Evolutionary conservation across 1,139 yeast species (phyloP).

Genomic region (Taiozyma sp.): DNA sequence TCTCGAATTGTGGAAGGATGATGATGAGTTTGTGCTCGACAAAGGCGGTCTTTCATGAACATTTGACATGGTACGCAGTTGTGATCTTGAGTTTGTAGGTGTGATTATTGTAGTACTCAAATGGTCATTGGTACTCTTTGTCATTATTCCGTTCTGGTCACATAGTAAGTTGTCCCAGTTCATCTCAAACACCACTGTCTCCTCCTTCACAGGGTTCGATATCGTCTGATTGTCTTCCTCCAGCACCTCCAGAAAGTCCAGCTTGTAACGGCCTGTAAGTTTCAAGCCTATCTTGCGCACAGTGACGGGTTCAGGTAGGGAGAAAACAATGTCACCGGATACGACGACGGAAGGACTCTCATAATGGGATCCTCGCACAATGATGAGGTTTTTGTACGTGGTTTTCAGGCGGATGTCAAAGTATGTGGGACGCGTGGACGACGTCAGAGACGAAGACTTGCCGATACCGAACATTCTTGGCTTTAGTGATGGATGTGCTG

Average conservation of each 20-base stretch:
- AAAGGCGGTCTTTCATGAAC: not conserved
- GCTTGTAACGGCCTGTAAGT: slow-evolving; percentile 48
- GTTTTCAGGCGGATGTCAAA: slow-evolving; percentile 39
- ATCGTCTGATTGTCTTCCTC: slow-evolving; percentile 32
- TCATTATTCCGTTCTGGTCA: slow-evolving; percentile 40
- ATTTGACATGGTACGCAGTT: not conserved
- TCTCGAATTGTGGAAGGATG: not conserved
- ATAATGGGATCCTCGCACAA: slow-evolving; percentile 53
- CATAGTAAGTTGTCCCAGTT: slow-evolving; percentile 58
- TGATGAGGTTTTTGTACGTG: slow-evolving; percentile 46
- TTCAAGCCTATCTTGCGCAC: slow-evolving; percentile 43
- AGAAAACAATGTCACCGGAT: slow-evolving; percentile 53
- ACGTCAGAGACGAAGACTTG: slow-evolving; percentile 7
- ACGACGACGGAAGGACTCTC: slow-evolving; percentile 52
- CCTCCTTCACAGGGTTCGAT: slow-evolving; percentile 46
- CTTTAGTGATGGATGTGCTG: not conserved
- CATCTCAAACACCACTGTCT: slow-evolving; percentile 44
- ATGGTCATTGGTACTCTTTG: slow-evolving; percentile 39
- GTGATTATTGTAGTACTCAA: not conserved
- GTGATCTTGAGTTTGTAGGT: not conserved
- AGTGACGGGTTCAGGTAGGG: slow-evolving; percentile 46
- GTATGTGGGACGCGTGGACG: slow-evolving; percentile 18
- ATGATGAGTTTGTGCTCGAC: not conserved
- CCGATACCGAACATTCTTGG: slow-evolving; percentile 12
- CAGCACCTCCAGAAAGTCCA: slow-evolving; percentile 46